phyloP scores from a whole-genome alignment of 345 rosid species.

The Citropsis articulata region DNA sequence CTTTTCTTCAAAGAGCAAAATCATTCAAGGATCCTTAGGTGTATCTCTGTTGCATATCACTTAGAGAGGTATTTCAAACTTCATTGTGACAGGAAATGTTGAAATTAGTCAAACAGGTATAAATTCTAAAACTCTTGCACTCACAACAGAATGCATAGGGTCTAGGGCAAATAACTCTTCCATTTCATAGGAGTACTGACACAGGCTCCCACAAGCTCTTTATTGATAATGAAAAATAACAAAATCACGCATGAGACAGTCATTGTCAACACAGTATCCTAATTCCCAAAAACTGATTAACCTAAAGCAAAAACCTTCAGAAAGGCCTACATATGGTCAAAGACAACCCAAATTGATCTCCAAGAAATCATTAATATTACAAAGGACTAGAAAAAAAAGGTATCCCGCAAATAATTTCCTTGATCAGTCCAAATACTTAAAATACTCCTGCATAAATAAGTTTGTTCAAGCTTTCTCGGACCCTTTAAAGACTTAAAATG shows the following conservation, averaged over 20 bases:
- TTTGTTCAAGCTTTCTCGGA: not conserved
- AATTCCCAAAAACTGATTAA: not conserved
- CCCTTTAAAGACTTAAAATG: not conserved
- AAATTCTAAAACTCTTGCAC: not conserved
- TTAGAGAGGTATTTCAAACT: not conserved
- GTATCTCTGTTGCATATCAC: not conserved
- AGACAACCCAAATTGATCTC: not conserved
- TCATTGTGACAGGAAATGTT: not conserved
- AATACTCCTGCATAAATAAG: not conserved
- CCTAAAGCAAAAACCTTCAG: not conserved
- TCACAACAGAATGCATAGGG: not conserved
- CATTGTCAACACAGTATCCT: not conserved
- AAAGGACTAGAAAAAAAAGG: not conserved
- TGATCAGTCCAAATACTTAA: not conserved
- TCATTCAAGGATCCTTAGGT: not conserved
- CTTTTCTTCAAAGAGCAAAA: not conserved
- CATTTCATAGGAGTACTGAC: not conserved
- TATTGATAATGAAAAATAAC: not conserved
- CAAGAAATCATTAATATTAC: not conserved
- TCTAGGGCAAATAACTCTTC: not conserved
- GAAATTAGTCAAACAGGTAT: not conserved
- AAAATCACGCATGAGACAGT: not conserved
- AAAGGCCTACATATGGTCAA: not conserved
- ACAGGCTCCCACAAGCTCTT: not conserved
- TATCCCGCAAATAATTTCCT: not conserved